phyloP scores from a whole-genome alignment of 495 filamentous ascomycete species.

The Talaromyces proteolyticus region DNA sequence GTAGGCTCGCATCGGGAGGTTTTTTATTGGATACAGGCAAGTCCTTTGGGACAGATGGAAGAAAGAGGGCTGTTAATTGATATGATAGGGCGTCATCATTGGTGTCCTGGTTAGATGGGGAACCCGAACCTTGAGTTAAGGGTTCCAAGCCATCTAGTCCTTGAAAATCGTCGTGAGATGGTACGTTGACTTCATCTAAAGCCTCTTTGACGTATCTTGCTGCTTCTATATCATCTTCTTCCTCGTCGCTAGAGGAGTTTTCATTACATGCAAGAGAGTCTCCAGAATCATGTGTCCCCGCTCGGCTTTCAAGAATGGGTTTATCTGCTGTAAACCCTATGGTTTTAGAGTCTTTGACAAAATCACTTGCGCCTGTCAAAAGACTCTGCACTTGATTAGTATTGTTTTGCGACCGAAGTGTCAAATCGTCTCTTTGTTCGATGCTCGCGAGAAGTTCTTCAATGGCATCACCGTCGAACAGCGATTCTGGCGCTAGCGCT shows the following conservation, averaged over 20 bases:
- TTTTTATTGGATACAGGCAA: neutral
- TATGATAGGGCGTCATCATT: neutral
- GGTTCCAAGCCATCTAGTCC: neutral
- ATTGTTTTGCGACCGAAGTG: neutral
- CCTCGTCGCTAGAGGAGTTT: neutral
- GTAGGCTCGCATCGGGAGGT: neutral
- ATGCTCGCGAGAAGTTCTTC: conserved; percentile 6
- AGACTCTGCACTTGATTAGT: neutral
- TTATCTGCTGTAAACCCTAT: neutral
- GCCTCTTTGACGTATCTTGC: conserved; percentile 1
- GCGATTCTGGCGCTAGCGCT: neutral
- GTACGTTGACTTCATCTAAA: neutral
- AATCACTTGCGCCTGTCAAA: neutral
- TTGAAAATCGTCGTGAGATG: neutral
- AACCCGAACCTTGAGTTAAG: neutral
- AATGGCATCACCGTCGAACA: conserved; percentile 7
- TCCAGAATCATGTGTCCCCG: neutral
- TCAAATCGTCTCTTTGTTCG: neutral
- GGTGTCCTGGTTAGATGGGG: neutral
- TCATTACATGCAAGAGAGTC: neutral
- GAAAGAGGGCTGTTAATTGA: conserved; percentile 1
- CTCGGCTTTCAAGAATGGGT: neutral
- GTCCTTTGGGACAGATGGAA: conserved; percentile 5
- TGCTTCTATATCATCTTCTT: conserved; percentile 6
- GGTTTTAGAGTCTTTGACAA: neutral